Evolutionary conservation across 2,329 filamentous ascomycete genomes (phyloP), one percentile per base, ranked within the genome.

Genomic region (Fusarium sp.): DNA sequence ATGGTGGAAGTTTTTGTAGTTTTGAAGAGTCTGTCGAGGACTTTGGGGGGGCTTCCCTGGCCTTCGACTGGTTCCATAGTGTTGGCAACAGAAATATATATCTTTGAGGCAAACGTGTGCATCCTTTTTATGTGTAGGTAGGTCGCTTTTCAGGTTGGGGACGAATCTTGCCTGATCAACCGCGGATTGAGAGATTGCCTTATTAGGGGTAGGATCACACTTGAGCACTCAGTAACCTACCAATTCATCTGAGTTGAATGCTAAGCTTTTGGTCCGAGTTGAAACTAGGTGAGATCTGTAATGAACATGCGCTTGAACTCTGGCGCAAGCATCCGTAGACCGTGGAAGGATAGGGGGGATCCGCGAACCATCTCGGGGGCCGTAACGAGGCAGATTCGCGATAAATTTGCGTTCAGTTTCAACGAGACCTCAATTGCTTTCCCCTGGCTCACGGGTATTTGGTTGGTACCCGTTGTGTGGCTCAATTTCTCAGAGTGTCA

Each of bases 1-100:
- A 77, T 64, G 5, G 49, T 33, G 22, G n/a, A 51, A 2, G 62
- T 33, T 24, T 66, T 73, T 20, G 54, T 68, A 36, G 41, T 56
- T n/a, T 49, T 69, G 13, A 64, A 71, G 48, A 69, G 47, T 24
- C 28, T 49, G 28, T 49, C 47, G 18, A 52, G 31, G 17, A 20
- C n/a, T 36, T 58, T 48, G 28, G 8, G 44, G 41, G 52, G n/a
- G 42, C 48, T 63, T 26, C 26, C 28, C 14, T n/a, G 58, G 10
- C 18, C 20, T 59, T 36, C 33, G 17, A 20, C 20, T 20, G 42
- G n/a, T 41, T 48, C 54, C 71, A 73, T 73, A 41, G 26, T 39
- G 12, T 44, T 42, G 36, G 22, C 13, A 38, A 15, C n/a, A 38
- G 24, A 33, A 11, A 61, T 20, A 36, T 48, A 54, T 60, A 52